Evolutionary conservation across 2,329 filamentous ascomycete genomes (phyloP).

Genomic region (Coniochaeta sp.): DNA sequence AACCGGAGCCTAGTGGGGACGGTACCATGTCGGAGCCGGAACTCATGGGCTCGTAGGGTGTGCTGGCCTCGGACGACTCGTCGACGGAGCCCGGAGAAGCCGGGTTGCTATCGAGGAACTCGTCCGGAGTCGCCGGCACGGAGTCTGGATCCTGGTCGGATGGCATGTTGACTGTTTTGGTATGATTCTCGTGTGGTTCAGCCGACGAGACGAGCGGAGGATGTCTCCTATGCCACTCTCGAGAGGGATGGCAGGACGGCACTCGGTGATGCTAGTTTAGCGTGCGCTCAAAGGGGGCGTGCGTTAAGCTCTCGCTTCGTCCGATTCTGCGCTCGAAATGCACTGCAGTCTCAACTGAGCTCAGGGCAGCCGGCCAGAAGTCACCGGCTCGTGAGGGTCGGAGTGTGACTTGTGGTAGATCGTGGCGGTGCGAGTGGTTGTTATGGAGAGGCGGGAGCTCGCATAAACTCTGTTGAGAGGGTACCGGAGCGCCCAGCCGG

Average conservation of each 20-base stretch:
- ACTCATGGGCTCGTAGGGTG: constrained; percentile 35
- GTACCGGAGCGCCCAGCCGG: too few species aligned
- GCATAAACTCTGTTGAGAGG: too few species aligned
- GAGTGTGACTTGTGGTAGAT: background rate
- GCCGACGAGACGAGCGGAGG: too few species aligned
- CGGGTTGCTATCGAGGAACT: constrained; percentile 29
- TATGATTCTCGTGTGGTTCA: background rate
- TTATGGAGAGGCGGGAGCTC: background rate
- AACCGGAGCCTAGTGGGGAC: constrained; percentile 1
- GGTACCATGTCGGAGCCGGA: constrained; percentile 16
- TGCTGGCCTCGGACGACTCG: constrained; percentile 39
- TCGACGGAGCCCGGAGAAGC: constrained; percentile 34
- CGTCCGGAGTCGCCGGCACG: constrained; percentile 39
- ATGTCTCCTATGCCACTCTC: too few species aligned
- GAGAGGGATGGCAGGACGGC: too few species aligned
- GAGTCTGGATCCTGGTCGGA: constrained; percentile 20
- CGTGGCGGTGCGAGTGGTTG: background rate
- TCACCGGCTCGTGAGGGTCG: background rate
- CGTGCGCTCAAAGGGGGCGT: background rate
- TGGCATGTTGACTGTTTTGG: constrained; percentile 15
- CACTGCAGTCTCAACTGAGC: background rate
- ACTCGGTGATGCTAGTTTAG: background rate
- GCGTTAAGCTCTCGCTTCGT: background rate
- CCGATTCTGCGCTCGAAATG: background rate
- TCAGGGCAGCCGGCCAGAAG: background rate